phyloP scores from a whole-genome alignment of 768 basidiomycete genomes.

The Rhodosporidiobolus odoratus region DNA sequence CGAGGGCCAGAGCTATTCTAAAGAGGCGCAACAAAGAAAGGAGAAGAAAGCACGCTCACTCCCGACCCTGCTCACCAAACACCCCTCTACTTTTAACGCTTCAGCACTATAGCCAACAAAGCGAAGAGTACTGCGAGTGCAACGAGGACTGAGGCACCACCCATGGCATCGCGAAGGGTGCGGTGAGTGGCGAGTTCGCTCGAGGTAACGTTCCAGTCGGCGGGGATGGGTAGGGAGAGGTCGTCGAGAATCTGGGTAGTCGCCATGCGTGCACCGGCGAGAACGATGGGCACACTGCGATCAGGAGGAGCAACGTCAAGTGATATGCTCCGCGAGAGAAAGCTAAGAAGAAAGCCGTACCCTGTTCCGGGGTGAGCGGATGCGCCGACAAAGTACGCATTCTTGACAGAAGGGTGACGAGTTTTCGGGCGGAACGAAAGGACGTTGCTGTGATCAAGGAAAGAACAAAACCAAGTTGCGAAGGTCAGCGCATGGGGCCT shows the following conservation, averaged over 20 bases:
- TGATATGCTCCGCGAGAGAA: neutral
- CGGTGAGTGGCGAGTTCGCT: conserved; percentile 29
- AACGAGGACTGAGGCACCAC: conserved; percentile 12
- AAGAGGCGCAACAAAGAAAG: too few species aligned
- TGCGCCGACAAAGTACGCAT: conserved; percentile 51
- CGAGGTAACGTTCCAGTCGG: conserved; percentile 19
- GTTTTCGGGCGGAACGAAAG: conserved; percentile 40
- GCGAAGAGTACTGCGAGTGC: conserved; percentile 15
- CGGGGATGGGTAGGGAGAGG: conserved; percentile 40
- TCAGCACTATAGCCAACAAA: neutral
- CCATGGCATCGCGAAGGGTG: conserved; percentile 20
- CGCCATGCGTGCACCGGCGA: conserved; percentile 49
- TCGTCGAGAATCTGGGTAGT: conserved; percentile 46
- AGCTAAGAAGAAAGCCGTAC: conserved; percentile 8
- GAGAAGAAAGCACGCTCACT: too few species aligned
- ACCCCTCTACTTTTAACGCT: too few species aligned
- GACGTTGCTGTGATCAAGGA: conserved; percentile 5
- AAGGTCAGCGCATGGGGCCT: neutral
- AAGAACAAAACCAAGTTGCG: too few species aligned
- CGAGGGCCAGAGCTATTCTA: too few species aligned
- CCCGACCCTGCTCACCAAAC: too few species aligned
- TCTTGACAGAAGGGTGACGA: conserved; percentile 46
- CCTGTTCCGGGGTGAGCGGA: conserved; percentile 51
- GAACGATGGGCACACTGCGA: conserved; percentile 46
- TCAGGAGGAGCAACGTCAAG: neutral